These are phyloP conservation scores for Scedosporium minutisporum DNA, from an alignment of 2,329 filamentous ascomycete species.

Conservation along the genomic window DNA sequence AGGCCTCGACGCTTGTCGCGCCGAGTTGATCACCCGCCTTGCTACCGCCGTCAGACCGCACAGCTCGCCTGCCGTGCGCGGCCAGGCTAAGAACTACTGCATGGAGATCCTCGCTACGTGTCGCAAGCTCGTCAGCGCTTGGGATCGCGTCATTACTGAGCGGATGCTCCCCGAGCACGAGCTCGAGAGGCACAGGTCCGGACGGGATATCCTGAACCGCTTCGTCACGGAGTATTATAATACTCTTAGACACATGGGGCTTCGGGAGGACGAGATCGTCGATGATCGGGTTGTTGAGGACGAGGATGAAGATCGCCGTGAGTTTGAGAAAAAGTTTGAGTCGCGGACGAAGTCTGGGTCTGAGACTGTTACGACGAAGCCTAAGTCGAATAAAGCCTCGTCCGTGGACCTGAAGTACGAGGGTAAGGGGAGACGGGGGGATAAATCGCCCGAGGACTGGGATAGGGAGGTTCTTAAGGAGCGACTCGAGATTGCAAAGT, in stretches of 20 bases:
- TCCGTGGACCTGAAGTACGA: too few species aligned
- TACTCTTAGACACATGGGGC: not conserved
- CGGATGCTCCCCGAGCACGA: slow-evolving; percentile 25
- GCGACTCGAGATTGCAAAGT: not conserved
- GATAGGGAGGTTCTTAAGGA: not conserved
- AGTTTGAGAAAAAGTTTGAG: too few species aligned
- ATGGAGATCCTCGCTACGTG: slow-evolving; percentile 34
- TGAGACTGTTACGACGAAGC: too few species aligned
- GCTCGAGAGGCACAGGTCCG: slow-evolving; percentile 20
- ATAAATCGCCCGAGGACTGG: not conserved
- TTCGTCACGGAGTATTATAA: not conserved
- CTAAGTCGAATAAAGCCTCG: too few species aligned
- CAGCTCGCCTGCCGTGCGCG: slow-evolving; percentile 5
- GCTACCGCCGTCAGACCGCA: slow-evolving; percentile 16
- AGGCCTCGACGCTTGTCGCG: slow-evolving; percentile 25
- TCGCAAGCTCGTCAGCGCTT: slow-evolving; percentile 34
- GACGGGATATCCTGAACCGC: slow-evolving; percentile 26
- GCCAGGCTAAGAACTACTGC: slow-evolving; percentile 21
- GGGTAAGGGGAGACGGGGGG: not conserved
- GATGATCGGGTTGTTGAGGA: not conserved
- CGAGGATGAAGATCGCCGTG: not conserved
- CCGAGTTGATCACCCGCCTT: slow-evolving; percentile 18
- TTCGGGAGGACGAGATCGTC: not conserved
- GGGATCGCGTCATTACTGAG: slow-evolving; percentile 33
- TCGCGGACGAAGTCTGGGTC: too few species aligned